Base-by-base conservation (phyloP, 2,329 filamentous ascomycete species). In the Sclerotiophoma versabilis region DNA sequence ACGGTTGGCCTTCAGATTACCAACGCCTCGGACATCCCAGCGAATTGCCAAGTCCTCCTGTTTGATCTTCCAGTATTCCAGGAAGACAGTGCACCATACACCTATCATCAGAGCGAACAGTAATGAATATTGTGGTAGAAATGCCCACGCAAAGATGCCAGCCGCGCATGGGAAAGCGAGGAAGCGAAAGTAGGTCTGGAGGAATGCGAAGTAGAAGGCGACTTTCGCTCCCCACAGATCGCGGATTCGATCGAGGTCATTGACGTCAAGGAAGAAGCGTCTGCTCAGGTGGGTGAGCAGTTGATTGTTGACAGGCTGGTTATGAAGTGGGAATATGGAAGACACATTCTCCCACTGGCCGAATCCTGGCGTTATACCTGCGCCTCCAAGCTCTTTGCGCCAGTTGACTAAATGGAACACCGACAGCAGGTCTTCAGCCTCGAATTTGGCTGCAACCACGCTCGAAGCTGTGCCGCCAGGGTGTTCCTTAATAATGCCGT, bases 351-450 rank as follows among this genome's bases (percentile, higher is more conserved):
- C 84, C 90, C 91, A 95, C 59, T 85, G 83, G 4, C 88, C 87
- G 15, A 82, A 78, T 22, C 83, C 83, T 1, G 89, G 86, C 0
- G 86, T 90, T 57, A 96, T 87, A 5, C 90, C 91, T 22, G 91
- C 91, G 47, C 91, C 91, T 36, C 91, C 91, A 51, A 93, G 87
- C 57, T 87, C 84, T 59, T 82, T 83, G 4, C 88, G 83, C 74
- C 87, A 88, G 7, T 87, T 90, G 51, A 96, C 89, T 57, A 93
- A 83, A 29, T 92, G 83, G 68, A 92, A 91, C 34, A 93, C 84
- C 5, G 92, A 83, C 30, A 91, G 84, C 32, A 95, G 81, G 37
- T 91, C 84, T 76, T 96, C 92, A 11, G 91, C 89, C 64, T 93
- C 89, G 22, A 86, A 90, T 43, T 92, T 81, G 2, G 89, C 87